These are phyloP conservation scores for Gymnopus androsaceus DNA, from an alignment of 1,284 basidiomycete species.

Conservation along the genomic window DNA sequence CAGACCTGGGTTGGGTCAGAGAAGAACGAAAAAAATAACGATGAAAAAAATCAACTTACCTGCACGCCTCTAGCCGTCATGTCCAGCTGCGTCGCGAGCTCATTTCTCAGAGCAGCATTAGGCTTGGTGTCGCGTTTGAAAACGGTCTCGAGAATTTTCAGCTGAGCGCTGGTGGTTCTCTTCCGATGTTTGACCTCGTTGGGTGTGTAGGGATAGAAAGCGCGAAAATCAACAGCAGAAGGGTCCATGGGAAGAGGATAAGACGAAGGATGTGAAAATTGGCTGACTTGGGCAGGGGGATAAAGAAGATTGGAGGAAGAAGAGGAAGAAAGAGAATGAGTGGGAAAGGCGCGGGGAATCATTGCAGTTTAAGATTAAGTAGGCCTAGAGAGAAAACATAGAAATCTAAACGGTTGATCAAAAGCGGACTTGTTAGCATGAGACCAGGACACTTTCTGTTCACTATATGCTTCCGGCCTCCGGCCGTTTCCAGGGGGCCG, in stretches of 20 bases:
- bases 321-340: constrained; percentile 11
- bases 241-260: constrained; percentile 62
- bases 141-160: constrained; percentile 82
- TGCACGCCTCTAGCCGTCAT: constrained; percentile 94
- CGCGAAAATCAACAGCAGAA: constrained; percentile 58
- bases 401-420: constrained; percentile 23
- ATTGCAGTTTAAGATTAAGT: constrained; percentile 29
- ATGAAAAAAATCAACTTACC: constrained; percentile 49
- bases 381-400: constrained; percentile 20
- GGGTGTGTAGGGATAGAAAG: constrained; percentile 82
- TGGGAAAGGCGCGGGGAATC: constrained; percentile 27
- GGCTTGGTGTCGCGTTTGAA: constrained; percentile 90
- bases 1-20: constrained; percentile 59
- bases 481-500: constrained; percentile 4
- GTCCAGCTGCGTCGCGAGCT: constrained; percentile 77
- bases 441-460: constrained; percentile 15
- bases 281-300: constrained; percentile 16
- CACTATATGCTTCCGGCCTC: not conserved
- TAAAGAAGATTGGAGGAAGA: not conserved
- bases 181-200: constrained; percentile 91
- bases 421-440: constrained; percentile 16
- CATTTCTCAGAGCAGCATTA: constrained; percentile 76
- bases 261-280: constrained; percentile 41
- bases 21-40: constrained; percentile 12
- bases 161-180: constrained; percentile 80